These are phyloP conservation scores for Phyllosticta capitalensis DNA, from an alignment of 2,329 filamentous ascomycete genomes.

Conservation along the genomic window DNA sequence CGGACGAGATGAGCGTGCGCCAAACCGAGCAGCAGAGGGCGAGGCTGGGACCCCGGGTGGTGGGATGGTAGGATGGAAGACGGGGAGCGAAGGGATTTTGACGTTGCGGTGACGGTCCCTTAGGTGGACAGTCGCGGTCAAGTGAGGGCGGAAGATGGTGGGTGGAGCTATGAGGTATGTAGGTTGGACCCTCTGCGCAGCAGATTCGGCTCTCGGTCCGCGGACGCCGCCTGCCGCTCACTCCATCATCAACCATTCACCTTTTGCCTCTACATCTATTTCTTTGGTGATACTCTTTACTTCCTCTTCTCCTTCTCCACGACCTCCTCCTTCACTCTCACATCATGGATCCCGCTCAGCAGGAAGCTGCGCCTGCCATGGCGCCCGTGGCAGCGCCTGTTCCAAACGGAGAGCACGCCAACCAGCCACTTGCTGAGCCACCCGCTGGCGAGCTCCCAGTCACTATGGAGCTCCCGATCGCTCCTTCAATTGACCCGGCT, in stretches of 20 bases:
- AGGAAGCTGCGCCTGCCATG: neutral
- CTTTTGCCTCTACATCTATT: neutral
- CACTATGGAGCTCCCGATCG: slow-evolving; percentile 21
- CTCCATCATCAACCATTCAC: neutral
- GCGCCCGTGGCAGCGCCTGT: neutral
- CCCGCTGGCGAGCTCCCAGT: slow-evolving; percentile 22
- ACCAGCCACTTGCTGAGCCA: slow-evolving; percentile 20
- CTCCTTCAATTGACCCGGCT: slow-evolving; percentile 23
- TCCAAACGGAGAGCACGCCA: slow-evolving; percentile 13
- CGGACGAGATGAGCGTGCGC: neutral
- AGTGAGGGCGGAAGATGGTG: too few species aligned
- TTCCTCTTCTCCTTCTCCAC: neutral
- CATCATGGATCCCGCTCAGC: neutral
- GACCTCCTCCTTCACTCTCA: too few species aligned
- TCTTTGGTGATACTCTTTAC: neutral
- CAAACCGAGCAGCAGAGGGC: neutral
- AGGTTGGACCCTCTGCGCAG: neutral
- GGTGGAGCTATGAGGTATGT: neutral
- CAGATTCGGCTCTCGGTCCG: neutral
- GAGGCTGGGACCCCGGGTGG: neutral
- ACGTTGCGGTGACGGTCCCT: neutral
- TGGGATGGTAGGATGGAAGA: neutral
- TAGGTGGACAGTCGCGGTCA: neutral
- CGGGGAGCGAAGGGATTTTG: neutral
- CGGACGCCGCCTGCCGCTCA: neutral